Conservation (phyloP, 2,329 filamentous ascomycete genomes). For the Aulographum hederae region DNA sequence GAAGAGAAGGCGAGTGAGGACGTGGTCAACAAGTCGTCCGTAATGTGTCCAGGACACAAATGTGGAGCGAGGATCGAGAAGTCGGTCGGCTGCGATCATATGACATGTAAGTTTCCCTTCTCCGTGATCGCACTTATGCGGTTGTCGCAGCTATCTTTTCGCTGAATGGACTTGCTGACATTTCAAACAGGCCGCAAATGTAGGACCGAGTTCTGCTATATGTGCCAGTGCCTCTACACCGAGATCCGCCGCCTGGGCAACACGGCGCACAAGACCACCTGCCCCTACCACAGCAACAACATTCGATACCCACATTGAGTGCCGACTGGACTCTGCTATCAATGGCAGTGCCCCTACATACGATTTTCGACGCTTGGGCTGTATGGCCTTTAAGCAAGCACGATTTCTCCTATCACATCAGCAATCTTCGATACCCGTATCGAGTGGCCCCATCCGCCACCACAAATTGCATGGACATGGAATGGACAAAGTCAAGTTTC, state of each 20-base stretch:
- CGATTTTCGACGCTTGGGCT: too few species aligned
- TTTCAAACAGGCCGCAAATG: background rate
- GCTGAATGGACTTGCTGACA: background rate
- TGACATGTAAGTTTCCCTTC: conserved; percentile 2
- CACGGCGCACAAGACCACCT: background rate
- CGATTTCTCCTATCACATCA: too few species aligned
- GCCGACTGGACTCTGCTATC: too few species aligned
- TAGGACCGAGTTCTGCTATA: background rate
- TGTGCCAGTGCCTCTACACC: background rate
- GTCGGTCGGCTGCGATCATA: conserved; percentile 2
- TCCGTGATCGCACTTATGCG: too few species aligned
- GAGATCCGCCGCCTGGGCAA: background rate
- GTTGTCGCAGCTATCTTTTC: too few species aligned
- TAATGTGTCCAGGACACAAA: background rate
- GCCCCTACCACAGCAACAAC: background rate
- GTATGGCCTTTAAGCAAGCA: too few species aligned
- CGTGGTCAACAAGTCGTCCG: background rate
- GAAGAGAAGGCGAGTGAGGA: background rate
- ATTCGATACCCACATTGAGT: too few species aligned
- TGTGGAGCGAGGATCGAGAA: conserved; percentile 1
- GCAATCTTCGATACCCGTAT: too few species aligned
- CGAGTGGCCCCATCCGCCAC: too few species aligned
- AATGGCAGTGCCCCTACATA: too few species aligned
- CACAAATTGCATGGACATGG: too few species aligned
- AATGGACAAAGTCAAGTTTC: too few species aligned